Base-by-base conservation (phyloP, 306 rosid species). In the Gastrolobium bilobum region DNA sequence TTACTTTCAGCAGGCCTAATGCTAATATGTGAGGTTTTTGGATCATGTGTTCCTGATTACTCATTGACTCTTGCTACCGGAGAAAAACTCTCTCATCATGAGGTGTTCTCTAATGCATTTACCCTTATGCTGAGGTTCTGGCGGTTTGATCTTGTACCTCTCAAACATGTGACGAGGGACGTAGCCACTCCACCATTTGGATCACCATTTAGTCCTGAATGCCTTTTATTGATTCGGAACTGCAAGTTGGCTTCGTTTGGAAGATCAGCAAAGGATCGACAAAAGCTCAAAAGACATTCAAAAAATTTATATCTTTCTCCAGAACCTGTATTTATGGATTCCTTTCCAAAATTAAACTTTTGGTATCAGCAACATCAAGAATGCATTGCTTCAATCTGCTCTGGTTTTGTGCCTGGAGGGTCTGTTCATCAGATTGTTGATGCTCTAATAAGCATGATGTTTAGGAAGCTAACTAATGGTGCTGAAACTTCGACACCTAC, bases 331-430 rank as follows among this genome's bases (percentile, higher is more conserved):
- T 82, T 87, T 70, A 81, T 95, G 81, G 91, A 92, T 62, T 85
- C 89, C 83, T 94, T 92, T 89, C 97, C 97, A 40, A 94, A 85
- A 74, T 87, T 94, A 63, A 88, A 87, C 82, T 86, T 74, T 58
- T 94, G 99, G 97, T 88, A 92, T 79, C 88, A 73, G 79, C 92
- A 89, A 85, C 97, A 92, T 86, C 91, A 88, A 87, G 87, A 94
- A 82, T 88, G 98, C 81, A 92, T 94, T 74, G 91, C 89, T 71
- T 94, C 97, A 80, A 84, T 81, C 54, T 93, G 73, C 69, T 79
- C 92, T 71, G 92, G 89, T 76, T 91, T 89, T 76, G 84, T 65
- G 38, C 86, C 89, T 72, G 98, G 95, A 58, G 89, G 91, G 81
- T 79, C 93, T 64, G 90, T 87, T 82, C 88, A 86, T 87, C 97